These are phyloP conservation scores for Coprinellus aureogranulatus DNA, from an alignment of 768 basidiomycete genomes.

Conservation along the genomic window DNA sequence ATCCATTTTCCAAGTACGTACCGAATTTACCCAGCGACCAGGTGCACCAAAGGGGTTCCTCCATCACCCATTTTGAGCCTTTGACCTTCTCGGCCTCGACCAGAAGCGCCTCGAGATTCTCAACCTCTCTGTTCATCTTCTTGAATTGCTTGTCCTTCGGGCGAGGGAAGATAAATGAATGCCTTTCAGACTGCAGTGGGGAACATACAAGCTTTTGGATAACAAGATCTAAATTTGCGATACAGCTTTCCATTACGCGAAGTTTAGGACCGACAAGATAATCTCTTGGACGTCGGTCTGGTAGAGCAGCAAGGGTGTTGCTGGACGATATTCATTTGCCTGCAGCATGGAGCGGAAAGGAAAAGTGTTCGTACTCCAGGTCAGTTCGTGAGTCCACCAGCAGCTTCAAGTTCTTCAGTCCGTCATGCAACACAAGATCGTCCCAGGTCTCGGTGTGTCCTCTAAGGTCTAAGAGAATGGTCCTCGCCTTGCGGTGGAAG, in stretches of 20 bases:
- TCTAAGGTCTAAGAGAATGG: conserved; percentile 65
- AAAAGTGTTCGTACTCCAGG: conserved; percentile 61
- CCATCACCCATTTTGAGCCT: conserved; percentile 67
- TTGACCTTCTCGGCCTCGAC: conserved; percentile 69
- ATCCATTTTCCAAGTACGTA: conserved; percentile 22
- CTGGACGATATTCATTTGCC: conserved; percentile 30
- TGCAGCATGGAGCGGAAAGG: not conserved
- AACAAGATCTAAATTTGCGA: conserved; percentile 57
- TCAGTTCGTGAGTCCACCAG: conserved; percentile 80
- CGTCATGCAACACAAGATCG: conserved; percentile 76
- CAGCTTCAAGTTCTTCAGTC: conserved; percentile 68
- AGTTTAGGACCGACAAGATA: conserved; percentile 66
- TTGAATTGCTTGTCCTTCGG: conserved; percentile 68
- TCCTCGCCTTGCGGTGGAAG: conserved; percentile 74
- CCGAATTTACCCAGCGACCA: conserved; percentile 83
- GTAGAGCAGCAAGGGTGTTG: conserved; percentile 59
- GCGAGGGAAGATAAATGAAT: not conserved
- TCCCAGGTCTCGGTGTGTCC: conserved; percentile 73
- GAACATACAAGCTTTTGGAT: conserved; percentile 62
- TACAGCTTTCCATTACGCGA: conserved; percentile 61
- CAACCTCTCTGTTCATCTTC: conserved; percentile 61
- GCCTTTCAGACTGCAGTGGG: not conserved
- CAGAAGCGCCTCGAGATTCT: conserved; percentile 61
- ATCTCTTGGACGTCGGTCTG: conserved; percentile 54
- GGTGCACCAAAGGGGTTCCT: conserved; percentile 77